Conservation (phyloP, 805 yeast genomes). For the Sugiyamaella valdiviana region DNA sequence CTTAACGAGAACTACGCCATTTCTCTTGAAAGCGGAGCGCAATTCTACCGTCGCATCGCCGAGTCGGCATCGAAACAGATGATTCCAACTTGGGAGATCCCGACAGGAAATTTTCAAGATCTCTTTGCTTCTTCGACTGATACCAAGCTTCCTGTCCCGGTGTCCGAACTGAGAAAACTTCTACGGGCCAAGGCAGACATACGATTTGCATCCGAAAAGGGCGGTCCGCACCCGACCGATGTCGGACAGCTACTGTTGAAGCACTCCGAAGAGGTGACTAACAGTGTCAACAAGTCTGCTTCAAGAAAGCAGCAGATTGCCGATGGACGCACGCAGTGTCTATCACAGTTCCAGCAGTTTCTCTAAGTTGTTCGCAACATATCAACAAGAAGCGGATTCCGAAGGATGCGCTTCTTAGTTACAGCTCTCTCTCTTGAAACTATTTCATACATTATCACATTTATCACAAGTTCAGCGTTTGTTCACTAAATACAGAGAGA, state of each 20-base stretch:
- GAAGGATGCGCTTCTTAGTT: no score
- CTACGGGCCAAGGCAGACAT: background rate
- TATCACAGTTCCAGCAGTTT: background rate
- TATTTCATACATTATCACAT: no score
- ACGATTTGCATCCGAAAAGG: background rate
- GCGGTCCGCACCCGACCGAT: background rate
- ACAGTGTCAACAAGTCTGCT: background rate
- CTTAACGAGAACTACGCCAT: background rate
- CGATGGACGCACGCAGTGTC: background rate
- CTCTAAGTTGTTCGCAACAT: no score
- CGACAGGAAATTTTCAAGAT: no score
- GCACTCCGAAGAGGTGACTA: background rate
- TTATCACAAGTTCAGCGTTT: no score
- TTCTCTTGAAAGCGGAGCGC: background rate
- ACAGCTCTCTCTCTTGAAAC: no score
- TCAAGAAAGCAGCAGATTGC: background rate
- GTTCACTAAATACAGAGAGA: no score
- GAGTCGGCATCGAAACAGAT: no score
- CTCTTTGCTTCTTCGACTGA: background rate
- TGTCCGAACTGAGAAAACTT: background rate
- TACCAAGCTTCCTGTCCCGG: background rate
- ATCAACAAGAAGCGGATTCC: no score
- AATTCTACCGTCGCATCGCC: background rate
- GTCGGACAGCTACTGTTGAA: background rate
- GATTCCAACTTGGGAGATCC: no score